A percentile compares a stretch with the other conserved stretches of the same genome.
These are phyloP conservation scores for Aspergillus arachidicola DNA, from an alignment of 2,329 filamentous ascomycete genomes.

Conservation along the genomic window DNA sequence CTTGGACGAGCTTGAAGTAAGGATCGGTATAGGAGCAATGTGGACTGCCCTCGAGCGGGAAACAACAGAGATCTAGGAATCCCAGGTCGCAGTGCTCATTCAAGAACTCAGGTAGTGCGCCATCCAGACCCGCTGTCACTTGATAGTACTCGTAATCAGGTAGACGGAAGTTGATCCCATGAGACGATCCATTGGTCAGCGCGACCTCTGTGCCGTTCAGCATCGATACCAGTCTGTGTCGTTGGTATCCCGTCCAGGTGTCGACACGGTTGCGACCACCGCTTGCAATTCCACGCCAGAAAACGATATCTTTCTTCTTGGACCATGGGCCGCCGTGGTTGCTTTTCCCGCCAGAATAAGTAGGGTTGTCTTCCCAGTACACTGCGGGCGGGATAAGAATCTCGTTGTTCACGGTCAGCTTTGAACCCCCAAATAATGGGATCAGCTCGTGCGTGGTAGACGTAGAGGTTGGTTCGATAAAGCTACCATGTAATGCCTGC, in stretches of 20 bases:
- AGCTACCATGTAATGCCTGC: slow-evolving; percentile 50
- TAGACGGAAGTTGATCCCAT: background rate
- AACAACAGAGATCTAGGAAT: background rate
- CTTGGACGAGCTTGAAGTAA: background rate
- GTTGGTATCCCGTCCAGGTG: slow-evolving; percentile 73
- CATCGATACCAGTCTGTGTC: slow-evolving; percentile 75
- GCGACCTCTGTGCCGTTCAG: slow-evolving; percentile 57
- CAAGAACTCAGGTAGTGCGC: background rate
- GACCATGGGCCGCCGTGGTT: slow-evolving; percentile 44
- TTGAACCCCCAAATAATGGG: slow-evolving; percentile 55
- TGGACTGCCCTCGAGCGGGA: background rate
- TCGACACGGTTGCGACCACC: slow-evolving; percentile 50
- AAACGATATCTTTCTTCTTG: slow-evolving; percentile 42
- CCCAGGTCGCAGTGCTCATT: background rate
- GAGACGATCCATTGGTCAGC: background rate
- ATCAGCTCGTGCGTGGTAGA: slow-evolving; percentile 47
- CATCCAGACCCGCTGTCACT: background rate
- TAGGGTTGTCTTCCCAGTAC: slow-evolving; percentile 50
- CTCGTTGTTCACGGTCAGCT: slow-evolving; percentile 55
- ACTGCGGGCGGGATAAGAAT: slow-evolving; percentile 54
- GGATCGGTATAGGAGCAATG: background rate
- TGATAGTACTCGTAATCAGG: background rate
- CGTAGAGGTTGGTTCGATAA: slow-evolving; percentile 51
- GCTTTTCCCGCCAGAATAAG: slow-evolving; percentile 36
- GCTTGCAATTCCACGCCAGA: slow-evolving; percentile 53